A percentile compares a stretch with the other conserved stretches of the same genome.
Conservation (phyloP, 345 rosid species). For the Syzygium oleosum region DNA sequence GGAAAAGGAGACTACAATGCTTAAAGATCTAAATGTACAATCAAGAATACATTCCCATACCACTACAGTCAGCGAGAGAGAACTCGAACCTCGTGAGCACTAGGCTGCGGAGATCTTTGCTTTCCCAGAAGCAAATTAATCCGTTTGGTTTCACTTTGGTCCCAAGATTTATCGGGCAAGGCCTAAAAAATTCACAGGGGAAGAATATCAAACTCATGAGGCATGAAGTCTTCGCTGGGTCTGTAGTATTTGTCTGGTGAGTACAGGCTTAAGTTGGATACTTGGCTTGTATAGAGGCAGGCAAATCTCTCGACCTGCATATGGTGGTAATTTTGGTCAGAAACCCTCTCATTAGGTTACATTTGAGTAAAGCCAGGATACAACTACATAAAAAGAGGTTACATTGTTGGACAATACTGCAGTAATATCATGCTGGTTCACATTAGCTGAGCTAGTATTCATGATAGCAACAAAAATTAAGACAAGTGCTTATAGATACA, state of each 20-base stretch:
- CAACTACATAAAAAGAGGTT: not conserved
- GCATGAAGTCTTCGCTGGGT: constrained; percentile 93
- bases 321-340: not conserved
- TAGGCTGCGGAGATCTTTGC: not conserved
- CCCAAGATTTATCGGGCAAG: not conserved
- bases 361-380: not conserved
- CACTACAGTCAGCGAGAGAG: not conserved
- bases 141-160: not conserved
- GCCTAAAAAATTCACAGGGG: constrained; percentile 25
- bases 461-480: not conserved
- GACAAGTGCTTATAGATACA: not conserved
- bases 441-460: not conserved
- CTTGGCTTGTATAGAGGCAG: constrained; percentile 90
- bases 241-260: constrained; percentile 91
- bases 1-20: not conserved
- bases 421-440: not conserved
- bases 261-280: constrained; percentile 80
- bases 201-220: constrained; percentile 80
- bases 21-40: not conserved
- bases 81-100: not conserved
- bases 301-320: constrained; percentile 97
- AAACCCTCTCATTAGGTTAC: not conserved
- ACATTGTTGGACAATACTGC: not conserved
- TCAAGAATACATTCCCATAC: not conserved
- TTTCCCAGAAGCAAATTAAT: not conserved